phyloP scores from a whole-genome alignment of 1,284 basidiomycete species.

The Boletellus sp. region DNA sequence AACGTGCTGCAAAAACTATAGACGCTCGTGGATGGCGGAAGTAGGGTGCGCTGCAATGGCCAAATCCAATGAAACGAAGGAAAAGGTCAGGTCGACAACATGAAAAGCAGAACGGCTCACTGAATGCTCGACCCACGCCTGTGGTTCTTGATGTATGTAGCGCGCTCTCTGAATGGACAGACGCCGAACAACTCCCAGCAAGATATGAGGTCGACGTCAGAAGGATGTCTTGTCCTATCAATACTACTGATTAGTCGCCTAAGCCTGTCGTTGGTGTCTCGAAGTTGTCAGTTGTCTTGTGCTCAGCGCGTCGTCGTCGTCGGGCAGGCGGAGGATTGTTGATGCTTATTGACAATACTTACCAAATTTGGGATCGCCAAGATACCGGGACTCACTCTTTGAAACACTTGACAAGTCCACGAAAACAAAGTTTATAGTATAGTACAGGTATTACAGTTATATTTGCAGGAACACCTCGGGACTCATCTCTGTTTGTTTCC shows the following conservation, averaged over 20 bases:
- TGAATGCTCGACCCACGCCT: neutral
- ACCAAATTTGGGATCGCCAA: slow-evolving; percentile 1
- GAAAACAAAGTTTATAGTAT: neutral
- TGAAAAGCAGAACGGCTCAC: slow-evolving; percentile 1
- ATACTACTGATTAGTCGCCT: neutral
- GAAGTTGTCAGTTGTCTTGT: neutral
- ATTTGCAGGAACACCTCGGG: neutral
- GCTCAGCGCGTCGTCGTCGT: slow-evolving; percentile 13
- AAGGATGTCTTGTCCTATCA: neutral
- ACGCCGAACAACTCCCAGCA: neutral
- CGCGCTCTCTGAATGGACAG: neutral
- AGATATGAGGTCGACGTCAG: neutral
- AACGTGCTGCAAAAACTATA: neutral
- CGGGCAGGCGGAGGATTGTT: slow-evolving; percentile 14
- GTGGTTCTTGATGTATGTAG: neutral
- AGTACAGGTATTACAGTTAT: neutral
- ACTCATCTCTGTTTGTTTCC: neutral
- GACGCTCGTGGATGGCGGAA: neutral
- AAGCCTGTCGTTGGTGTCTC: neutral
- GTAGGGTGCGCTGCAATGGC: neutral
- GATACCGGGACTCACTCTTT: no score
- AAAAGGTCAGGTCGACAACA: neutral
- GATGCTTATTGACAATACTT: slow-evolving; percentile 14
- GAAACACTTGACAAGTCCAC: neutral
- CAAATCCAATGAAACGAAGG: neutral